Evolutionary conservation across 2,329 filamentous ascomycete genomes (phyloP).

Genomic region (Pseudocercospora fuligena): DNA sequence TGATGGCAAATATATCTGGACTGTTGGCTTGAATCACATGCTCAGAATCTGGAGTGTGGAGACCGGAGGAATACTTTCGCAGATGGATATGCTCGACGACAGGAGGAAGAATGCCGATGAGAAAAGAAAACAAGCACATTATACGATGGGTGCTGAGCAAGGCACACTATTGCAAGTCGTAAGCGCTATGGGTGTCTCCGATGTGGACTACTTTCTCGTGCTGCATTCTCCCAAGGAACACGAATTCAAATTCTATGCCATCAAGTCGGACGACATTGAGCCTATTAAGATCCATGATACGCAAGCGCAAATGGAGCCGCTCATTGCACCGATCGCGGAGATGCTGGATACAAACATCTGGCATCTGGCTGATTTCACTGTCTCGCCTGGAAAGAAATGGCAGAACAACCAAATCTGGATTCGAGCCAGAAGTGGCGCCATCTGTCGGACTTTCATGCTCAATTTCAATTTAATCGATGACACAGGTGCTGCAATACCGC

Average conservation of each 20-base stretch:
- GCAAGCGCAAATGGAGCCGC: constrained; percentile 61
- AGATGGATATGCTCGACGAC: constrained; percentile 76
- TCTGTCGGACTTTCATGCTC: constrained; percentile 70
- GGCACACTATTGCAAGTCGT: constrained; percentile 76
- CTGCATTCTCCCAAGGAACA: constrained; percentile 89
- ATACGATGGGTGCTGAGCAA: constrained; percentile 79
- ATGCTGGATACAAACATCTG: constrained; percentile 57
- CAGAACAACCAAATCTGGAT: constrained; percentile 52
- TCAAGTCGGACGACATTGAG: constrained; percentile 41
- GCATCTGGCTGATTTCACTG: constrained; percentile 55
- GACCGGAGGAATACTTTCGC: constrained; percentile 77
- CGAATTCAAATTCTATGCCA: constrained; percentile 95
- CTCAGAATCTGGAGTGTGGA: constrained; percentile 87
- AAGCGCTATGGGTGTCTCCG: constrained; percentile 22
- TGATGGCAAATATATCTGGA: constrained; percentile 65
- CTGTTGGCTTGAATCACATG: constrained; percentile 85
- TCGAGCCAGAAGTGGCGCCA: constrained; percentile 59
- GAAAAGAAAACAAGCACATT: constrained; percentile 62
- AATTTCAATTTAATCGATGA: constrained; percentile 72
- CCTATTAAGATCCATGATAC: constrained; percentile 27
- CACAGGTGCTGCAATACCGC: constrained; percentile 53
- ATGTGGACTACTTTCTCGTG: constrained; percentile 63
- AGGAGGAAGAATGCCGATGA: constrained; percentile 46
- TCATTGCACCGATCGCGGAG: constrained; percentile 66
- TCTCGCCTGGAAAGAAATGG: constrained; percentile 48